phyloP scores from a whole-genome alignment of 2,329 filamentous ascomycete genomes.

The Aspergillus carbonarius region DNA sequence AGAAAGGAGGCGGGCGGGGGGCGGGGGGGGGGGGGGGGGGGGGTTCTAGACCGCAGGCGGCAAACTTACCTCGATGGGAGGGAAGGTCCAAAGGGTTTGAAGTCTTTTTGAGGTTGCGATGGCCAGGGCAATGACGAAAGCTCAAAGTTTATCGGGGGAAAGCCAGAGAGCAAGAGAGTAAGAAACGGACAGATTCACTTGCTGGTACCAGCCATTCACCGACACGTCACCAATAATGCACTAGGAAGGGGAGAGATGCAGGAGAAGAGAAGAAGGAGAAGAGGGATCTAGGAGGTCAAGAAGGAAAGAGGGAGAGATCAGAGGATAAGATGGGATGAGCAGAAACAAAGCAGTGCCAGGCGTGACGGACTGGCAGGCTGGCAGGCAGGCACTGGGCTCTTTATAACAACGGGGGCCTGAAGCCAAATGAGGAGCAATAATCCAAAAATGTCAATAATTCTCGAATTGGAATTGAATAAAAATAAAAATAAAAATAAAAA shows the following conservation, averaged over 20 bases:
- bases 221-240: conserved; percentile 2
- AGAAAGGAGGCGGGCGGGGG: too few species aligned
- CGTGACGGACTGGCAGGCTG: neutral
- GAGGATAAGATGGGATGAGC: neutral
- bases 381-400: neutral
- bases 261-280: neutral
- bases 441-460: neutral
- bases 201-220: neutral
- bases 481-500: neutral
- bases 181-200: neutral
- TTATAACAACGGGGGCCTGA: neutral
- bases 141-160: conserved; percentile 11
- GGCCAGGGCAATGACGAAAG: conserved; percentile 10
- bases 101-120: neutral
- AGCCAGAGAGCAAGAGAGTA: neutral
- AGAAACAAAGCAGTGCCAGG: neutral
- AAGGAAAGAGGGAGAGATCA: neutral
- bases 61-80: conserved; percentile 3
- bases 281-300: neutral
- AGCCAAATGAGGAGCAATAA: neutral
- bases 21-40: too few species aligned
- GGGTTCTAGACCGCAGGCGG: conserved; percentile 5
- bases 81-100: neutral
- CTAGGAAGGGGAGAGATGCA: too few species aligned
- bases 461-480: neutral